Percentiles rank a stretch among this genome's conserved stretches.
phyloP scores from a whole-genome alignment of 345 rosid species.

The Camelina hispida region DNA sequence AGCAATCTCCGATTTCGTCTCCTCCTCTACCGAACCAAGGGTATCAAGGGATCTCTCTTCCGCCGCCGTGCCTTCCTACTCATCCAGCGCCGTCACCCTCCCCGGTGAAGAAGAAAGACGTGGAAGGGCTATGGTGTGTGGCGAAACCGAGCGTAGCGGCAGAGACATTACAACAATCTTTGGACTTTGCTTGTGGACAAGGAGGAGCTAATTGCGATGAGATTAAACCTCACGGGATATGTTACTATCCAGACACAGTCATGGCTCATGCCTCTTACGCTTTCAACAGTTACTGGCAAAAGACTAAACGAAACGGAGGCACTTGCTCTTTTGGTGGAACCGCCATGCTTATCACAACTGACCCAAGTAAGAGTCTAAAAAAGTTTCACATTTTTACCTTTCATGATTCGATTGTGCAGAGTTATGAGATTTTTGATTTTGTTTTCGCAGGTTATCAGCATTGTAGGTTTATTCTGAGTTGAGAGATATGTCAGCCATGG shows the following conservation, averaged over 20 bases:
- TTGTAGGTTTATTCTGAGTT: conserved; percentile 61
- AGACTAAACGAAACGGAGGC: conserved; percentile 64
- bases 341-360: conserved; percentile 71
- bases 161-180: conserved; percentile 61
- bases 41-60: conserved; percentile 43
- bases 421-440: not conserved
- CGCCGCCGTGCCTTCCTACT: conserved; percentile 48
- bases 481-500: conserved; percentile 39
- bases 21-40: conserved; percentile 49
- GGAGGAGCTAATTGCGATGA: conserved; percentile 72
- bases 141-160: conserved; percentile 75
- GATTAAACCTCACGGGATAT: conserved; percentile 60
- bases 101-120: conserved; percentile 20
- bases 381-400: not conserved
- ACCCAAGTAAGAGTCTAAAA: conserved; percentile 54
- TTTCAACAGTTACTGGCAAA: conserved; percentile 76
- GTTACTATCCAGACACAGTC: conserved; percentile 62
- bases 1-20: conserved; percentile 17
- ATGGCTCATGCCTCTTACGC: conserved; percentile 81
- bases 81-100: conserved; percentile 31
- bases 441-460: conserved; percentile 67
- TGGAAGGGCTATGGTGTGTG: conserved; percentile 72
- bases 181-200: conserved; percentile 78
- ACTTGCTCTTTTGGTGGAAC: conserved; percentile 77
- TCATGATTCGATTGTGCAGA: not conserved